These are phyloP conservation scores for Mycosphaerella arachidis DNA, from an alignment of 2,329 filamentous ascomycete genomes.

Conservation along the genomic window DNA sequence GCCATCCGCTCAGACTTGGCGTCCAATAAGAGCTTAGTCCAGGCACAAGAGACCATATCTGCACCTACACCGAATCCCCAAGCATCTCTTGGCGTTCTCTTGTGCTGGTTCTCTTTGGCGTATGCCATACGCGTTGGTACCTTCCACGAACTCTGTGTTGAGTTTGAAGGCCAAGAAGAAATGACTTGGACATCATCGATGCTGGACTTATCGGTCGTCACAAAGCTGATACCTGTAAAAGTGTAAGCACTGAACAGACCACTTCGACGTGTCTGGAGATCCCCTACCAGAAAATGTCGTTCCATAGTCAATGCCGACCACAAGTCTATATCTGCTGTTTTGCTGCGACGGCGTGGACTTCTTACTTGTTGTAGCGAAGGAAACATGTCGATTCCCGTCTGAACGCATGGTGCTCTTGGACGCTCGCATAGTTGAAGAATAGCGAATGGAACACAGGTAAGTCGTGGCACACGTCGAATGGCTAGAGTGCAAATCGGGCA, in stretches of 20 bases:
- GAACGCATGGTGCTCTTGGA: neutral
- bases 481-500: neutral
- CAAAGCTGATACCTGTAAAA: slow-evolving; percentile 14
- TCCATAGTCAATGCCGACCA: slow-evolving; percentile 16
- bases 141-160: slow-evolving; percentile 12
- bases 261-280: neutral
- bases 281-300: slow-evolving; percentile 5
- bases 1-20: neutral
- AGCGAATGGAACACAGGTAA: neutral
- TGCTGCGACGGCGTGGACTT: neutral
- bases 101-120: slow-evolving; percentile 10
- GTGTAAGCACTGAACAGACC: neutral
- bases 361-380: neutral
- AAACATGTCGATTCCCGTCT: neutral
- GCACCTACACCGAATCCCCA: slow-evolving; percentile 14
- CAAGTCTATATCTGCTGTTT: slow-evolving; percentile 9
- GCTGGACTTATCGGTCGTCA: slow-evolving; percentile 15
- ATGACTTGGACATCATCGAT: slow-evolving; percentile 17
- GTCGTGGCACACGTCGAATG: neutral
- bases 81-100: neutral
- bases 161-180: slow-evolving; percentile 11
- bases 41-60: slow-evolving; percentile 12
- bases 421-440: neutral
- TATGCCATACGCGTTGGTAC: slow-evolving; percentile 17
- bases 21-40: slow-evolving; percentile 18